phyloP scores from a whole-genome alignment of 345 rosid species.

The Eucalyptus guilfoylei region DNA sequence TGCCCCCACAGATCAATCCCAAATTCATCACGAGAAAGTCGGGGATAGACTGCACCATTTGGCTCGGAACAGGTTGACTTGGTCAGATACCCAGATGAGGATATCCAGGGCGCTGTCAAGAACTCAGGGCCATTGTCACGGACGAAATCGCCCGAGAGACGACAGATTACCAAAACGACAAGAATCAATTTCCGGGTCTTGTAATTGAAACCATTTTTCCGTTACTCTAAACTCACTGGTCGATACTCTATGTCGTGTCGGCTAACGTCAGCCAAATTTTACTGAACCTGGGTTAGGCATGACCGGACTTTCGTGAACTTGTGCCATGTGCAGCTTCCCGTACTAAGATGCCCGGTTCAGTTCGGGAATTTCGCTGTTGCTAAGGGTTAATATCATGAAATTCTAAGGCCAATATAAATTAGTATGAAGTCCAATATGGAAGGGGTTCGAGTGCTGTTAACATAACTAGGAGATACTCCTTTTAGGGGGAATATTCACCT shows the following conservation, averaged over 20 bases:
- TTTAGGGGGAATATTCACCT: neutral
- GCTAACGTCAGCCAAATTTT: neutral
- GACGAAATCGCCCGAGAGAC: neutral
- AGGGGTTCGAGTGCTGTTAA: neutral
- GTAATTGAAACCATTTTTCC: neutral
- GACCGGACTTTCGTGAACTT: neutral
- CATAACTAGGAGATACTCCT: neutral
- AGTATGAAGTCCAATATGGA: neutral
- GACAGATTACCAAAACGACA: neutral
- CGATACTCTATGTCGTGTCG: neutral
- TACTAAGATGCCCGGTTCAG: neutral
- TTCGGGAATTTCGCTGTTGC: neutral
- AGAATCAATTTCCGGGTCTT: neutral
- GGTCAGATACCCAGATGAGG: neutral
- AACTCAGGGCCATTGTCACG: neutral
- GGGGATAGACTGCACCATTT: neutral
- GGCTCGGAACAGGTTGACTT: neutral
- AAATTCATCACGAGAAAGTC: neutral
- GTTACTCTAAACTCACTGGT: neutral
- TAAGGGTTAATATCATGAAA: neutral
- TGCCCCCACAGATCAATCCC: neutral
- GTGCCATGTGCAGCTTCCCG: no score
- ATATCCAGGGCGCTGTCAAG: neutral
- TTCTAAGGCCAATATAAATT: neutral
- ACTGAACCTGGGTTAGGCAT: neutral